phyloP scores from a whole-genome alignment of 1,284 basidiomycete species.

The Tilletia setariae region DNA sequence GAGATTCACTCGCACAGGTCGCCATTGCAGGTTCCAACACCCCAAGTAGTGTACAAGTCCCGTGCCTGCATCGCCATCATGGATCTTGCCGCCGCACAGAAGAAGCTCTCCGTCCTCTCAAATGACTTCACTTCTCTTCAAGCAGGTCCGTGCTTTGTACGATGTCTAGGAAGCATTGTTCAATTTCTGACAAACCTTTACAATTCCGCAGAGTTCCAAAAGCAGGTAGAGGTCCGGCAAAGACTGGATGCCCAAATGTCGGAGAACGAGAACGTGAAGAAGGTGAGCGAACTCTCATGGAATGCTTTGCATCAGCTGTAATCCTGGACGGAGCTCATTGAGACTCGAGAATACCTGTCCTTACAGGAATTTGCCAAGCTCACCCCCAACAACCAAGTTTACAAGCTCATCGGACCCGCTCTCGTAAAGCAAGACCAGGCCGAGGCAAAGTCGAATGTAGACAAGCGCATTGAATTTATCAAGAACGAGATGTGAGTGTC shows the following conservation, averaged over 20 bases:
- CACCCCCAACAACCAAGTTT: conserved; percentile 75
- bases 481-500: conserved; percentile 75
- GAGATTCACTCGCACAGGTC: too few species aligned
- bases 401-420: conserved; percentile 87
- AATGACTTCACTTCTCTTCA: conserved; percentile 7
- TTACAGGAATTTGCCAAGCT: conserved; percentile 80
- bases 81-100: not conserved
- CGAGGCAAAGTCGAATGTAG: conserved; percentile 85
- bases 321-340: too few species aligned
- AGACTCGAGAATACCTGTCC: too few species aligned
- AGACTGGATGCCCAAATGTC: conserved; percentile 63
- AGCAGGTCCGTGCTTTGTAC: not conserved
- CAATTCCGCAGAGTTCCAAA: not conserved
- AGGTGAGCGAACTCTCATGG: conserved; percentile 62
- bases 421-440: conserved; percentile 82
- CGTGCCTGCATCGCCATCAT: not conserved
- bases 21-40: too few species aligned
- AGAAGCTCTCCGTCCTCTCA: conserved; percentile 8
- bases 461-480: conserved; percentile 89
- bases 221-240: conserved; percentile 11
- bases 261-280: conserved; percentile 87
- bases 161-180: not conserved
- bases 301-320: not conserved
- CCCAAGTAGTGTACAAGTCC: too few species aligned
- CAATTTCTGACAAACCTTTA: not conserved